A percentile compares a stretch with the other conserved stretches of the same genome.
Evolutionary conservation across 495 filamentous ascomycete genomes (phyloP).

Genomic region (Glonium stellatum): DNA sequence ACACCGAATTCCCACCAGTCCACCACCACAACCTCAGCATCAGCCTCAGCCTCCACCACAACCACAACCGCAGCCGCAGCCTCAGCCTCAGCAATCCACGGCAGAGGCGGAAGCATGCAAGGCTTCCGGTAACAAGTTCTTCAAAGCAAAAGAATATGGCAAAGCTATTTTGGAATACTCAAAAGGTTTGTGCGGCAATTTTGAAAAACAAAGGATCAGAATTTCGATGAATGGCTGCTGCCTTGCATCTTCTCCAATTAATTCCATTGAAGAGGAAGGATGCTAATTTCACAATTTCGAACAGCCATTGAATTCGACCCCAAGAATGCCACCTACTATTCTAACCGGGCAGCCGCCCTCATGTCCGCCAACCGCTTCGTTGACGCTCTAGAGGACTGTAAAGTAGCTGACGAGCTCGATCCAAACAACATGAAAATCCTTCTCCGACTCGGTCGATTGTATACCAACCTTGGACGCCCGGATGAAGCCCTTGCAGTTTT

Average conservation of each 20-base stretch:
- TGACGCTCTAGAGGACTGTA: slow-evolving; percentile 79
- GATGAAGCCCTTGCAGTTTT: slow-evolving; percentile 79
- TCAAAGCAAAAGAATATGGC: slow-evolving; percentile 81
- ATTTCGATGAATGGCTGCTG: slow-evolving; percentile 12
- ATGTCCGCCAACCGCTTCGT: slow-evolving; percentile 73
- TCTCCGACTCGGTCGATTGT: slow-evolving; percentile 79
- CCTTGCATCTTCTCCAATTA: slow-evolving; percentile 1
- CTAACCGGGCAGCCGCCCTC: slow-evolving; percentile 89
- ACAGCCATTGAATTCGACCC: slow-evolving; percentile 76
- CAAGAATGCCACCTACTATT: slow-evolving; percentile 78
- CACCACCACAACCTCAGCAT: slow-evolving; percentile 35
- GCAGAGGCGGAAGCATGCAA: slow-evolving; percentile 86
- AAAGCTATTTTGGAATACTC: slow-evolving; percentile 87
- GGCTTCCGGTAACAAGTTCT: slow-evolving; percentile 87
- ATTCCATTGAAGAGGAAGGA: neutral
- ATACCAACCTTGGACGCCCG: slow-evolving; percentile 77
- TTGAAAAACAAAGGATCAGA: neutral
- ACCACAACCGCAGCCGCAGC: slow-evolving; percentile 11
- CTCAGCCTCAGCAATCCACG: slow-evolving; percentile 39
- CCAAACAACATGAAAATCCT: slow-evolving; percentile 78
- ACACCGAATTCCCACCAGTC: slow-evolving; percentile 59
- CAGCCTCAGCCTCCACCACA: slow-evolving; percentile 38
- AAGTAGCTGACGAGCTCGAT: slow-evolving; percentile 70
- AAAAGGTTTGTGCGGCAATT: slow-evolving; percentile 58
- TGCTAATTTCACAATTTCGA: slow-evolving; percentile 12